These are phyloP conservation scores for Bondarzewia mesenterica DNA, from an alignment of 1,284 basidiomycete species.

Conservation along the genomic window DNA sequence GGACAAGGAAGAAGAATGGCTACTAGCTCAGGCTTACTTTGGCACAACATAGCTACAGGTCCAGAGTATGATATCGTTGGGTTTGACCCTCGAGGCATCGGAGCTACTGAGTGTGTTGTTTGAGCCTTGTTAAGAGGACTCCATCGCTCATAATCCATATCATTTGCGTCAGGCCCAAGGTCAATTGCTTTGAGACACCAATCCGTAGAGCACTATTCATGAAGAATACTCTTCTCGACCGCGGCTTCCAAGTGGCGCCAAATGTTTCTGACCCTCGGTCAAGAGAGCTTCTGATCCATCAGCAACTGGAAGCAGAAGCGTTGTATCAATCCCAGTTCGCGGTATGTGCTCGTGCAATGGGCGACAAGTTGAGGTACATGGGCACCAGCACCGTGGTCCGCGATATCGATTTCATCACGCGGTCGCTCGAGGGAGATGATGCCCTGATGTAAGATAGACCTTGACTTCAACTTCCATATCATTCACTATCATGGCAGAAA, in stretches of 20 bases:
- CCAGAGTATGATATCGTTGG: conserved; percentile 32
- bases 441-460: conserved; percentile 25
- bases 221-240: not conserved
- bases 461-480: too few species aligned
- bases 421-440: conserved; percentile 30
- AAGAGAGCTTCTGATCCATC: conserved; percentile 23
- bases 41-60: conserved; percentile 20
- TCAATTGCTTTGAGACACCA: not conserved
- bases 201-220: not conserved
- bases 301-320: conserved; percentile 25
- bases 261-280: conserved; percentile 16
- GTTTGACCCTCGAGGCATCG: conserved; percentile 36
- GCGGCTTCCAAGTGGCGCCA: not conserved
- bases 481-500: conserved; percentile 17
- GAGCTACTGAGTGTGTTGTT: conserved; percentile 21
- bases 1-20: not conserved
- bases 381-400: conserved; percentile 34
- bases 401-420: conserved; percentile 34
- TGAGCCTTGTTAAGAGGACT: not conserved
- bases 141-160: conserved; percentile 11
- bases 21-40: conserved; percentile 1
- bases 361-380: conserved; percentile 33
- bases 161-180: not conserved
- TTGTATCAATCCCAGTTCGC: conserved; percentile 27
- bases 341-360: conserved; percentile 30